Conservation (phyloP, 1,139 yeast species). For the Casaregolazyma suthepensis region DNA sequence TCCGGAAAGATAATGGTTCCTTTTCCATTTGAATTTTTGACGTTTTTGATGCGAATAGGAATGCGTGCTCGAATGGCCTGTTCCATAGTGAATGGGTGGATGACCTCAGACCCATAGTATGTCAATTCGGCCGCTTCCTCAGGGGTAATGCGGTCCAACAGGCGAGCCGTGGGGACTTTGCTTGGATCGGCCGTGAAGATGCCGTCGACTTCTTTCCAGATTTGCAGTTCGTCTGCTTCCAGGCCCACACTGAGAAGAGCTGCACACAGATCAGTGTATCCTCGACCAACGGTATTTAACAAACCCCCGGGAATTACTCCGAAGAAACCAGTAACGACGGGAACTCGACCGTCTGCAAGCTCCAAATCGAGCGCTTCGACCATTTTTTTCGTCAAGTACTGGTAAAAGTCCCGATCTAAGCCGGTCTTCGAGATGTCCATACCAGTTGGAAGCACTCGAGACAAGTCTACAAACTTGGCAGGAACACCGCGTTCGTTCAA, state of each 20-base stretch:
- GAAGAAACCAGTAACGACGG: slow-evolving; percentile 92
- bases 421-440: slow-evolving; percentile 28
- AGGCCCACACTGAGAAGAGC: slow-evolving; percentile 92
- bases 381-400: slow-evolving; percentile 52
- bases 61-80: slow-evolving; percentile 94
- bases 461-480: slow-evolving; percentile 73
- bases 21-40: slow-evolving; percentile 80
- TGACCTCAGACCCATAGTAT: slow-evolving; percentile 95
- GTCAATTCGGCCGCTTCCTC: slow-evolving; percentile 98
- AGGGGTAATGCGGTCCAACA: slow-evolving; percentile 85
- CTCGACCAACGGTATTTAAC: slow-evolving; percentile 88
- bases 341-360: slow-evolving; percentile 48
- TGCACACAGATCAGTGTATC: slow-evolving; percentile 96
- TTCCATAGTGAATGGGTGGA: slow-evolving; percentile 98
- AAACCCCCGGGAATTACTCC: slow-evolving; percentile 94
- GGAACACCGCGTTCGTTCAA: slow-evolving; percentile 75
- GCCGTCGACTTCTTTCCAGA: slow-evolving; percentile 99
- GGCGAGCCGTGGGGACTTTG: slow-evolving; percentile 84
- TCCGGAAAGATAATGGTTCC: slow-evolving; percentile 96
- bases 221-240: slow-evolving; percentile 87
- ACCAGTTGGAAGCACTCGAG: slow-evolving; percentile 46
- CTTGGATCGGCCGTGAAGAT: slow-evolving; percentile 98
- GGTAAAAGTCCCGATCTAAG: slow-evolving; percentile 60
- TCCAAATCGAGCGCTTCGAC: slow-evolving; percentile 45
- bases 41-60: slow-evolving; percentile 94